Percentiles rank a stretch among this genome's conserved stretches.
These are phyloP conservation scores for Entomortierella lignicola DNA, from an alignment of 192 early-diverging fungal species.

Conservation along the genomic window DNA sequence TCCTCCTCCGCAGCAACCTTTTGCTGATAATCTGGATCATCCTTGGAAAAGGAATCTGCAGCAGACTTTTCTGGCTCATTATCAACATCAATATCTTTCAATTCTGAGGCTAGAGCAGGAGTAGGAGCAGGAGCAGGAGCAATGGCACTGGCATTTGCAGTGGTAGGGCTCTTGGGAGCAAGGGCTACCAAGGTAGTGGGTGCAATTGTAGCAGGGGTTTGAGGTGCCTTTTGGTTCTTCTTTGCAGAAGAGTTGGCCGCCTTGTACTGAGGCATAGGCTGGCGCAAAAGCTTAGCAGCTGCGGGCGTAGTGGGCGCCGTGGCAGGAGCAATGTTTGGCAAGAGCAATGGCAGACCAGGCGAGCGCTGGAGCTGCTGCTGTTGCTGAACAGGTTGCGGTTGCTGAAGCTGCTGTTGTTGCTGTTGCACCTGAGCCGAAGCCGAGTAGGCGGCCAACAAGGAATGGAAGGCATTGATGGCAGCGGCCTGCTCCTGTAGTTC, in stretches of 20 bases:
- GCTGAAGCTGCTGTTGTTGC: slow-evolving; percentile 58
- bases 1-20: slow-evolving; percentile 76
- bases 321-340: slow-evolving; percentile 57
- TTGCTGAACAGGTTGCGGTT: slow-evolving; percentile 54
- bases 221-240: slow-evolving; percentile 32
- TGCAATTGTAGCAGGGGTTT: slow-evolving; percentile 16
- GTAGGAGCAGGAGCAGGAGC: neutral
- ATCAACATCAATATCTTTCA: slow-evolving; percentile 14
- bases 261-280: slow-evolving; percentile 55
- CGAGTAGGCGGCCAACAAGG: slow-evolving; percentile 55
- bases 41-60: slow-evolving; percentile 33
- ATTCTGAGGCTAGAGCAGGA: neutral
- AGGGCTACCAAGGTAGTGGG: slow-evolving; percentile 13
- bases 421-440: slow-evolving; percentile 51
- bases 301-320: slow-evolving; percentile 60
- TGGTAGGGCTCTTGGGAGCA: slow-evolving; percentile 50
- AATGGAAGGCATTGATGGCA: slow-evolving; percentile 56
- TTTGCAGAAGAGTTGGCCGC: slow-evolving; percentile 9
- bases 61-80: slow-evolving; percentile 12
- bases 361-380: slow-evolving; percentile 49
- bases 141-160: slow-evolving; percentile 23
- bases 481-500: slow-evolving; percentile 54
- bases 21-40: slow-evolving; percentile 43
- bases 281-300: slow-evolving; percentile 58
- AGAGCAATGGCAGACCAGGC: slow-evolving; percentile 48